Evolutionary conservation across 169 alveolate species (phyloP), one percentile per base, ranked within the genome.

Genomic region (Eimeria tenella): DNA sequence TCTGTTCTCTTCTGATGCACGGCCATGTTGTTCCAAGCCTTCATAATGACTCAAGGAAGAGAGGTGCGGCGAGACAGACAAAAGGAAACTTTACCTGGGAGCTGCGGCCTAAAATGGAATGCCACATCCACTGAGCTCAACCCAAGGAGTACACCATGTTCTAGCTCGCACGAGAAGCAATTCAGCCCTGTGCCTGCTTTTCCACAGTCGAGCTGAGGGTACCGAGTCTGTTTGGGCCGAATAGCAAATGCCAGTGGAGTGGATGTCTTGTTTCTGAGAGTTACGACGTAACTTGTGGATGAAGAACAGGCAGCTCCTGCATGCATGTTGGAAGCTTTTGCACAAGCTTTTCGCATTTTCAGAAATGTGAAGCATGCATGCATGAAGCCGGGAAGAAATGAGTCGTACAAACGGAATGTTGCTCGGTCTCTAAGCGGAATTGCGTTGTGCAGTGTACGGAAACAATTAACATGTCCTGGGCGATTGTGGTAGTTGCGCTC

Each of bases 191-290:
- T 84, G 9, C 91, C 91, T 31, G 81, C 91, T 49, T 62, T 84
- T 42, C 79, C 91, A 62, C 91, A 31, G 52, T 84, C 79, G 19
- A 84, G 65, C 55, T 84, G 91, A 8, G 91, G 91, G 63, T 84
- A 62, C 3, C 31, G 63, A 49, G 62, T 84, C 31, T 84, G 91
- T 62, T 62, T 84, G 63, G 63, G 91, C 19, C n/a, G 49, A 31
- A 84, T 21, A 17, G 73, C 58, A 49, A 84, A 84, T 7, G 91
- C 79, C 79, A 84, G 21, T 42, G 91, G 91, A 42, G 91, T 84
- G 23, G 91, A 60, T 8, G 91, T 62, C 73, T 42, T 84, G 70
- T 84, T 84, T n/a, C 23, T 84, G 63, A 84, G 52, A 17, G 79
- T 58, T 65, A 84, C 91, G 42, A 60, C 55, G 81, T 62, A 84